These are phyloP conservation scores for Purpureocillium takamizusanense DNA, from an alignment of 2,329 filamentous ascomycete genomes.

Conservation along the genomic window DNA sequence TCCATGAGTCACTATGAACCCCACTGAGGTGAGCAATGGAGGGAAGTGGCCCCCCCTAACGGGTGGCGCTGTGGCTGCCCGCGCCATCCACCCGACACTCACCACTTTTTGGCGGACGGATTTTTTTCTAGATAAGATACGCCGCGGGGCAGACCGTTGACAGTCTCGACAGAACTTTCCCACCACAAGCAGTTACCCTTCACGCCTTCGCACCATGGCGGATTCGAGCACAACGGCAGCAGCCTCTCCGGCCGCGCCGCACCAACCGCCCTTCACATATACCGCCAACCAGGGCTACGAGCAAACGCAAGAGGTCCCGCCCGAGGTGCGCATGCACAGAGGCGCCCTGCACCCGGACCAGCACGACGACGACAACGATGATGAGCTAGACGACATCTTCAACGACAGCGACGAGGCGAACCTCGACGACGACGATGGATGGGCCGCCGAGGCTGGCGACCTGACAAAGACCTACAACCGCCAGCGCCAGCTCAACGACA, in stretches of 20 bases:
- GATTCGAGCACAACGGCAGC: constrained; percentile 4
- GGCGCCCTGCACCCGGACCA: constrained; percentile 12
- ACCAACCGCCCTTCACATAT: constrained; percentile 35
- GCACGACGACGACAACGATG: constrained; percentile 13
- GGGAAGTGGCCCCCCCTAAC: neutral
- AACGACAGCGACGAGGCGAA: constrained; percentile 26
- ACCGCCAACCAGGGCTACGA: constrained; percentile 35
- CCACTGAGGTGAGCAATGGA: neutral
- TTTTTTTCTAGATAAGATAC: constrained; percentile 5
- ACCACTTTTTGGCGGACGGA: neutral
- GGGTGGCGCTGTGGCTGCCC: too few species aligned
- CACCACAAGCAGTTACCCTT: too few species aligned
- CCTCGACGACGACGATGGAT: constrained; percentile 52
- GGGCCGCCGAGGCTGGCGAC: constrained; percentile 52
- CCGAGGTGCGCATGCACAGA: constrained; percentile 19
- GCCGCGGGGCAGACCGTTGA: neutral
- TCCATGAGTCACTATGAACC: neutral
- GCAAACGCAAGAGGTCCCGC: constrained; percentile 23
- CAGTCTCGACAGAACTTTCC: too few species aligned
- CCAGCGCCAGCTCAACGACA: constrained; percentile 57
- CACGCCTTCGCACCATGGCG: neutral
- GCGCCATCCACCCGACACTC: too few species aligned
- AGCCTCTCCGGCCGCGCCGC: constrained; percentile 29
- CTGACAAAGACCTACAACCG: constrained; percentile 85
- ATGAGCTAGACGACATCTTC: constrained; percentile 17